phyloP scores from a whole-genome alignment of 2,329 filamentous ascomycete genomes.

The Sclerotinia minor region DNA sequence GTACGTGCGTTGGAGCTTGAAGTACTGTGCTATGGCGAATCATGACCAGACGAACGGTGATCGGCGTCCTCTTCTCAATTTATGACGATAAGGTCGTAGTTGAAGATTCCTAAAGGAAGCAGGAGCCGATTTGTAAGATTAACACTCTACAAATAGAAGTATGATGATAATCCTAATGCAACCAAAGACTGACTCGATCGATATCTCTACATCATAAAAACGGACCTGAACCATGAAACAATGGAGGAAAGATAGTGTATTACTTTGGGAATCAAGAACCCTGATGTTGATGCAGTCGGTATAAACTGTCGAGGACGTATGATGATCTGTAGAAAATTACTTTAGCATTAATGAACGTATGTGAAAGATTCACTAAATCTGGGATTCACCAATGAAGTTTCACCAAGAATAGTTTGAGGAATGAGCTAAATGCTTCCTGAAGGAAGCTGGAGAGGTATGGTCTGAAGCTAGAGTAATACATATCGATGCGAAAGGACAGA shows the following conservation, averaged over 20 bases:
- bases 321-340: background rate
- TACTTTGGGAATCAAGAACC: background rate
- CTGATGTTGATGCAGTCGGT: background rate
- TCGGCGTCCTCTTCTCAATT: slow-evolving; percentile 9
- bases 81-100: background rate
- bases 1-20: slow-evolving; percentile 9
- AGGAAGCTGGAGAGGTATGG: background rate
- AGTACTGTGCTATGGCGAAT: background rate
- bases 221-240: background rate
- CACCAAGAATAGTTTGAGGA: background rate
- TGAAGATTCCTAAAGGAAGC: slow-evolving; percentile 10
- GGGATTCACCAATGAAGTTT: slow-evolving; percentile 6
- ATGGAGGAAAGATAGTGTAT: background rate
- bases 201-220: background rate
- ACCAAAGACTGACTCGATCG: background rate
- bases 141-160: background rate
- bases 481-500: background rate
- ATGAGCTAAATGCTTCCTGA: slow-evolving; percentile 15
- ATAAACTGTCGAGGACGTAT: background rate
- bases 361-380: background rate
- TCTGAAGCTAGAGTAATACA: background rate
- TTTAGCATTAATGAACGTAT: background rate
- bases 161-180: background rate
- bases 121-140: background rate
- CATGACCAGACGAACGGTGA: slow-evolving; percentile 9